Conservation (phyloP, 106 monocot genomes). For the Dioscorea alata region DNA sequence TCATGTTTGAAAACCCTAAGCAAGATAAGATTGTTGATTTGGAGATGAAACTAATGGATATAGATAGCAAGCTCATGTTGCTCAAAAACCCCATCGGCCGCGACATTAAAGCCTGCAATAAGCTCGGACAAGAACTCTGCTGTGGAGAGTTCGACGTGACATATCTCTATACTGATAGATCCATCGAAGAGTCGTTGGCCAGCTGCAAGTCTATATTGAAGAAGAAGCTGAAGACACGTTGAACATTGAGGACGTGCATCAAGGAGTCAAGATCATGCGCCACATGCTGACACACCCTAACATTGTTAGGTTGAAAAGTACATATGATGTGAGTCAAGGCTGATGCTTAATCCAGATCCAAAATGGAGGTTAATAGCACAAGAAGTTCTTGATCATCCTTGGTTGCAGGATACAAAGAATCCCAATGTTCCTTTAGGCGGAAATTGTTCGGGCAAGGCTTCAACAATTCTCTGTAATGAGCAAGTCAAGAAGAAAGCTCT, state of each 20-base stretch:
- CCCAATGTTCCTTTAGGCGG: constrained; percentile 46
- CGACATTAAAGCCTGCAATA: constrained; percentile 7
- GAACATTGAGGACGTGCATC: constrained; percentile 56
- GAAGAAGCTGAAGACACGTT: constrained; percentile 65
- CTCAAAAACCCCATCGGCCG: constrained; percentile 6
- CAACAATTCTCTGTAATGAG: constrained; percentile 51
- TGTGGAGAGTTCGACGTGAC: constrained; percentile 36
- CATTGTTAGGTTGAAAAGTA: constrained; percentile 57
- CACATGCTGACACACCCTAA: constrained; percentile 50
- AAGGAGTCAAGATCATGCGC: constrained; percentile 76
- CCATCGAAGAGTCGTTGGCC: constrained; percentile 16
- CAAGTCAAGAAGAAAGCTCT: constrained; percentile 57
- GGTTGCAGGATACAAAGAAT: constrained; percentile 42
- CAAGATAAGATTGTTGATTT: constrained; percentile 90
- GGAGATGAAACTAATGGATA: constrained; percentile 95
- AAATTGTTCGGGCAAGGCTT: constrained; percentile 41
- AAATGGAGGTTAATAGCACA: constrained; percentile 51
- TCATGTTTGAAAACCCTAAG: constrained; percentile 90
- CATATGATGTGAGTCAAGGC: constrained; percentile 35
- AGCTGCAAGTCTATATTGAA: constrained; percentile 70
- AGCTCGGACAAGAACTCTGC: constrained; percentile 29
- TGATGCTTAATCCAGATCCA: constrained; percentile 69
- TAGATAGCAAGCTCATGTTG: constrained; percentile 54
- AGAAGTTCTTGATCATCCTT: constrained; percentile 51
- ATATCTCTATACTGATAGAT: constrained; percentile 3